Evolutionary conservation across 2,329 filamentous ascomycete genomes (phyloP), one percentile per base, ranked within the genome.

Genomic region (Zymoseptoria crescenta): DNA sequence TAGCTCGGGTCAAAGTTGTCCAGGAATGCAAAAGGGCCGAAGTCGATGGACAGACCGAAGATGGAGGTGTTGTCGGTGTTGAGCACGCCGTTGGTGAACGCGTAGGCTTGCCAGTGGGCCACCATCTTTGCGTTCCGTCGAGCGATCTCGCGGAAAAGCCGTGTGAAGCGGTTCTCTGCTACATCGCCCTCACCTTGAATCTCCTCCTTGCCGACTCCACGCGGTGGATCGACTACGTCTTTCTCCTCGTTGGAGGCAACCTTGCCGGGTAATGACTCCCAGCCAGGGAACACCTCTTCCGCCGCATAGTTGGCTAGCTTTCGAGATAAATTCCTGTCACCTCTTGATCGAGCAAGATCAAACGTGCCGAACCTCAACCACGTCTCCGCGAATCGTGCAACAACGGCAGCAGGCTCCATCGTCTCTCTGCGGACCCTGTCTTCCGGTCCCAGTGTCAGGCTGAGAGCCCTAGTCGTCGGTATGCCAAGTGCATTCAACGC

Each of bases 61-160:
- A 99, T 82, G 0, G 91, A 96, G 0, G 94, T 99, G 73, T 99
- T 99, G 72, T 99, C 94, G 0, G 94, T 97, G 75, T 99, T 99
- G 59, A 99, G 79, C 3, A 99, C 94, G 52, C 94, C 94, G 69
- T 99, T 99, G 82, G 96, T 97, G 77, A 99, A 99, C n/a, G 91
- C 94, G 70, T 97, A 97, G 0, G 91, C 91, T 77, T 99, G 95
- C 93, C 94, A 97, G 65, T 87, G 83, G 9, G 94, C 94, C 1
- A 97, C 92, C 0, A 89, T 95, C 59, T 82, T 80, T 1, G 94
- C 94, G 70, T 96, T 99, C 30, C 89, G 84, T 49, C 91, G 85
- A 3, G 86, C 86, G 58, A 99, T 86, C 69, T 96, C 91, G 41
- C 94, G 86, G 73, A 95, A 99, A 0, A 99, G 77, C 16, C 92